Evolutionary conservation across 306 rosid genomes (phyloP).

Genomic region (Lathyrus sativus): DNA sequence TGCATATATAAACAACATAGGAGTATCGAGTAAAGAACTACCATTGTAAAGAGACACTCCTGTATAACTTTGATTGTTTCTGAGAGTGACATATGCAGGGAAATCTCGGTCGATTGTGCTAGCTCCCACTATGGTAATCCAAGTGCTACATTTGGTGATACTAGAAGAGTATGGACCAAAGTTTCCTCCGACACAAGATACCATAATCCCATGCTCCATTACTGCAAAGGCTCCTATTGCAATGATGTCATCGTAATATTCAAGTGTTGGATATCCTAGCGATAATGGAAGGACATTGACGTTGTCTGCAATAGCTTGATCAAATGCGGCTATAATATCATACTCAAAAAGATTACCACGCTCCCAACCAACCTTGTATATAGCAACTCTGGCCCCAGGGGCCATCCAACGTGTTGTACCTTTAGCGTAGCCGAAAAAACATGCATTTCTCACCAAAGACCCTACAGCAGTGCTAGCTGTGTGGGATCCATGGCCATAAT

Average conservation of each 20-base stretch:
- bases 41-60: constrained; percentile 66
- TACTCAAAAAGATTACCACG: constrained; percentile 49
- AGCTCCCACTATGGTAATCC: neutral
- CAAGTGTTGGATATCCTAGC: constrained; percentile 55
- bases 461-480: constrained; percentile 76
- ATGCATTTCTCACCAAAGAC: constrained; percentile 51
- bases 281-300: constrained; percentile 67
- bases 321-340: constrained; percentile 68
- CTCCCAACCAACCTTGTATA: constrained; percentile 73
- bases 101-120: constrained; percentile 29
- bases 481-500: constrained; percentile 81
- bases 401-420: constrained; percentile 88
- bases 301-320: constrained; percentile 63
- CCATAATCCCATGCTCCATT: too few relatives aligned
- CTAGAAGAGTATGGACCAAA: constrained; percentile 48
- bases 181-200: constrained; percentile 37
- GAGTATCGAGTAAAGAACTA: constrained; percentile 22
- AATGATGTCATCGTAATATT: constrained; percentile 52
- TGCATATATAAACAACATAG: constrained; percentile 52
- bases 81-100: constrained; percentile 58
- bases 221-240: constrained; percentile 73
- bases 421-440: constrained; percentile 57
- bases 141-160: constrained; percentile 41
- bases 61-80: constrained; percentile 58
- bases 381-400: constrained; percentile 58